phyloP scores from a whole-genome alignment of 1,284 basidiomycete genomes.

The Vanrija pseudolonga region DNA sequence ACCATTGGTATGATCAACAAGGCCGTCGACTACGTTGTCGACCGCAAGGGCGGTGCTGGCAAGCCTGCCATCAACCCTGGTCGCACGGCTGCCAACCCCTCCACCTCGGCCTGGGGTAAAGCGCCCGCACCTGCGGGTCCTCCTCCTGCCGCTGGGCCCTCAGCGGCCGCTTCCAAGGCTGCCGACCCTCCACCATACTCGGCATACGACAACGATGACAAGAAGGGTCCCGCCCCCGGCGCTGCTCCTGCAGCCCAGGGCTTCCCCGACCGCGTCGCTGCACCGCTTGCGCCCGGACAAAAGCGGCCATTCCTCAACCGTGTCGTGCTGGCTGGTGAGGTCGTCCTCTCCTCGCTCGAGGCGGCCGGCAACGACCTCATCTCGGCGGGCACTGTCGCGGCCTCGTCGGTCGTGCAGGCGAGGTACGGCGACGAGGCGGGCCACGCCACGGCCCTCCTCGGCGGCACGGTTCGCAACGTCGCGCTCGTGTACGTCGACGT shows the following conservation, averaged over 20 bases:
- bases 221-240: neutral
- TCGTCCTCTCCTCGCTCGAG: slow-evolving; percentile 68
- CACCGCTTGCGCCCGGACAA: slow-evolving; percentile 8
- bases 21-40: slow-evolving; percentile 51
- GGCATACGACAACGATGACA: no score
- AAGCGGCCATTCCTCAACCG: slow-evolving; percentile 51
- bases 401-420: slow-evolving; percentile 58
- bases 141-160: no score
- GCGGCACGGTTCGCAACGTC: slow-evolving; percentile 63
- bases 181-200: no score
- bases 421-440: slow-evolving; percentile 65
- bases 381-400: slow-evolving; percentile 57
- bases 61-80: neutral
- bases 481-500: slow-evolving; percentile 72
- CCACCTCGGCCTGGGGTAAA: neutral
- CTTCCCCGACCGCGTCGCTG: neutral
- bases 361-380: slow-evolving; percentile 61
- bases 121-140: no score
- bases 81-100: neutral
- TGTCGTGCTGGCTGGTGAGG: slow-evolving; percentile 64
- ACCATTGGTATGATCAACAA: slow-evolving; percentile 62
- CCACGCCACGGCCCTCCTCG: slow-evolving; percentile 58
- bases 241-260: neutral
- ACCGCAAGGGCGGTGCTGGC: neutral
- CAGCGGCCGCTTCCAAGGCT: no score